Base-by-base conservation (phyloP, 768 basidiomycete genomes). In the Chalciporus pseudorubinellus region DNA sequence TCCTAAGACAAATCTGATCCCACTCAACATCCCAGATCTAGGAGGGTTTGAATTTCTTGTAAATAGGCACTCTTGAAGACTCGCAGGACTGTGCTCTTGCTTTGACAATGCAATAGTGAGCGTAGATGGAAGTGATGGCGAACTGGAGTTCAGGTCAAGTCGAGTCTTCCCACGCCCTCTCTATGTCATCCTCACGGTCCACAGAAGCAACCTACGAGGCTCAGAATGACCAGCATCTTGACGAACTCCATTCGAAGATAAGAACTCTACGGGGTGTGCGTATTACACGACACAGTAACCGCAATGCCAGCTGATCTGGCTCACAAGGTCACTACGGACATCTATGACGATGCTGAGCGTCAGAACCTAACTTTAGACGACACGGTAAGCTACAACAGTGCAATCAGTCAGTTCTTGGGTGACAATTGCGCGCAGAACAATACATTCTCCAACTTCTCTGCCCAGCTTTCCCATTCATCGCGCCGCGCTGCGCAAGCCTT, bases 171-270 rank as follows among this genome's bases (percentile, higher is more conserved):
- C 64, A 65, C 62, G 63, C 53, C 14, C 22, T 9, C 12, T 47
- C 49, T 39, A 74, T 74, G 73, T 70, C 74, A 22, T 64, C 69
- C 34, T 74, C 73, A 13, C 62, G 59, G 51, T 63, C 72, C 18
- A 75, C 79, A 8, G 87, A 90, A 64, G 81, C 87, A 50, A 87
- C 85, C 1, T 92, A 92, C 60, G 91, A 93, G 67, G 64, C 78
- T 7, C 91, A 94, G 68, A 94, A 93, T 65, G 89, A 94, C 74
- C 84, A 89, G 61, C 76, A 82, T 24, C 77, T 93, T 11, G 89
- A 93, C 50, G 87, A 90, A 44, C 74, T 94, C 2, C 91, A 93
- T 67, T 82, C 88, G 18, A 94, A 94, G 66, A 81, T 92, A 43
- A 80, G 89, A 38, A 87, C 86, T 16, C 65, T 93, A 42, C 83